Evolutionary conservation across 2,329 filamentous ascomycete species (phyloP).

Genomic region (Colletotrichum sp.): DNA sequence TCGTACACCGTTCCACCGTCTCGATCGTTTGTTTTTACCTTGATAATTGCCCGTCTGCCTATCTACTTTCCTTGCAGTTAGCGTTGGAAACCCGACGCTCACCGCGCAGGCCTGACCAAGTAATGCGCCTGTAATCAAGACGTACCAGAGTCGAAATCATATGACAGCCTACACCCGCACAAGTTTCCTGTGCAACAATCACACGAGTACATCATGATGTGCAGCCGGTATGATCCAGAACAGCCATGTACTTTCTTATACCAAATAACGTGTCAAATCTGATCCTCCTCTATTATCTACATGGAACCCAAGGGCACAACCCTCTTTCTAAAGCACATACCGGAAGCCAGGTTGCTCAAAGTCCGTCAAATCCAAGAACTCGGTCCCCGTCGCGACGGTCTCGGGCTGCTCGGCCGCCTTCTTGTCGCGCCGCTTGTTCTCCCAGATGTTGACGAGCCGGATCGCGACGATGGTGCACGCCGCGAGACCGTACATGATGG

Average conservation of each 20-base stretch:
- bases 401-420: slow-evolving; percentile 20
- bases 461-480: slow-evolving; percentile 12
- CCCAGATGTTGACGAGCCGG: slow-evolving; percentile 26
- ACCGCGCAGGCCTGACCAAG: background rate
- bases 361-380: slow-evolving; percentile 29
- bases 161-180: background rate
- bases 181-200: background rate
- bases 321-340: slow-evolving; percentile 23
- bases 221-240: background rate
- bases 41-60: background rate
- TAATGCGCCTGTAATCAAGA: background rate
- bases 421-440: slow-evolving; percentile 30
- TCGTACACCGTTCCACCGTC: background rate
- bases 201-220: background rate
- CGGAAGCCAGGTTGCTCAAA: slow-evolving; percentile 27
- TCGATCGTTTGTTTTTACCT: background rate
- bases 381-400: slow-evolving; percentile 4
- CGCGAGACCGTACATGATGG: slow-evolving; percentile 25
- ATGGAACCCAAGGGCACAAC: background rate
- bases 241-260: background rate
- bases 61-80: background rate
- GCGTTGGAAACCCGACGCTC: background rate
- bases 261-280: background rate
- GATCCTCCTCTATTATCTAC: background rate
- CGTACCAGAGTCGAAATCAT: background rate